Evolutionary conservation across 768 basidiomycete genomes (phyloP), one percentile per base, ranked within the genome.

Genomic region (Trametes maxima): DNA sequence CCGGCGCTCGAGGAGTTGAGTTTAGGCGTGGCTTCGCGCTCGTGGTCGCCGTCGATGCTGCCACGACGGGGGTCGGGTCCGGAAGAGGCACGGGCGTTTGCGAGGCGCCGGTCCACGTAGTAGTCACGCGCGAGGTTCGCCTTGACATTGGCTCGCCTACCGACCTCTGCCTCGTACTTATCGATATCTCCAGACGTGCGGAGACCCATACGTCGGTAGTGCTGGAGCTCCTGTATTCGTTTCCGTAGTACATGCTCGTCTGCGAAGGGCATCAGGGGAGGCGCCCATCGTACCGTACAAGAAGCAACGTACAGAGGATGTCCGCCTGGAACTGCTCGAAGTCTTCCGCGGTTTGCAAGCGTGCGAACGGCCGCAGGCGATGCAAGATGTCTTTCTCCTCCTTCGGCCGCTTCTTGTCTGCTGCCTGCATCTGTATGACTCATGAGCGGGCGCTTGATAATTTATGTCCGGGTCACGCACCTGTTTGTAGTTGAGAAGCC

Each of bases 401-500:
- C 67, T 90, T 88, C 8, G 84, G 83, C 17, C 94, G 81, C 72
- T 97, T 98, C 77, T 95, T 91, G 66, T 99, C 96, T 2, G 83
- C 82, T 11, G 92, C 91, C 81, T 91, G 88, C 79, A 94, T 90
- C 96, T 97, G 69, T 5, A 21, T 61, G 39, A 51, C 35, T 51
- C 45, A 54, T 65, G 37, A 67, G 63, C 56, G 65, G 22, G 62
- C 59, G 52, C 35, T 44, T 33, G 43, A 16, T 22, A 21, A 47
- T 36, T 35, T 44, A 43, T 21, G 46, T 7, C 21, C 35, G 63
- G n/a, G 25, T 24, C 7, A 68, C 81, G 52, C 61, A 94, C 95
- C 87, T 95, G 94, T 75, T 95, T 98, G 72, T 96, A 94, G 67
- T 97, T 94, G 48, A 96, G 78, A 54, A 99, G 76, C 1, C 94